Conservation (phyloP, 1,139 yeast genomes). For the Candida sp. region DNA sequence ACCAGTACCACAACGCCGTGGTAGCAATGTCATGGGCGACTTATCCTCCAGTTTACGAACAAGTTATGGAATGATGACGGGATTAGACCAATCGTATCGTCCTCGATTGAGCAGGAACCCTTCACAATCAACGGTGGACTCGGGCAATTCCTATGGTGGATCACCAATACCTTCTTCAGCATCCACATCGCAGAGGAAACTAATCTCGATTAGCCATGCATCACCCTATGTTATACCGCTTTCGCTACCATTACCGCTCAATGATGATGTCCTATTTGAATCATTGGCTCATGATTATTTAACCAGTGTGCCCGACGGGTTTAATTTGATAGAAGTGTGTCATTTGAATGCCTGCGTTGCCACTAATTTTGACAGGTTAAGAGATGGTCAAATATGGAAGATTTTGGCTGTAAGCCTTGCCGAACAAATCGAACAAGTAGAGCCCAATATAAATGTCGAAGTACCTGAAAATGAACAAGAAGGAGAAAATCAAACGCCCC, state of each 20-base stretch:
- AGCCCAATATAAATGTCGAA: background rate
- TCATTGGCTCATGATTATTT: slow-evolving; percentile 42
- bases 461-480: slow-evolving; percentile 1
- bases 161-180: slow-evolving; percentile 9
- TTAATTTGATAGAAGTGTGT: slow-evolving; percentile 51
- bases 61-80: background rate
- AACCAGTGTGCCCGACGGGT: slow-evolving; percentile 45
- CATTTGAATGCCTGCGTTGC: slow-evolving; percentile 60
- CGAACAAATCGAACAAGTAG: slow-evolving; percentile 27
- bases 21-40: slow-evolving; percentile 1
- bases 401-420: slow-evolving; percentile 55
- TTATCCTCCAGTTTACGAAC: slow-evolving; percentile 1
- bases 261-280: slow-evolving; percentile 41
- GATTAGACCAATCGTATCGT: slow-evolving; percentile 8
- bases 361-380: slow-evolving; percentile 43
- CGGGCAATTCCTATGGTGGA: slow-evolving; percentile 17
- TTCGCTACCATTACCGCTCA: slow-evolving; percentile 38
- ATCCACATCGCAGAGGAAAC: slow-evolving; percentile 10
- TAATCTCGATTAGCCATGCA: slow-evolving; percentile 17
- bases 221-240: slow-evolving; percentile 48
- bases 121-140: slow-evolving; percentile 39
- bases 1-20: slow-evolving; percentile 7
- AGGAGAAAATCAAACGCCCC: background rate
- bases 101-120: slow-evolving; percentile 30
- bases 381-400: slow-evolving; percentile 72